These are phyloP conservation scores for Endoconidiophora polonica DNA, from an alignment of 2,329 filamentous ascomycete species.

Conservation along the genomic window DNA sequence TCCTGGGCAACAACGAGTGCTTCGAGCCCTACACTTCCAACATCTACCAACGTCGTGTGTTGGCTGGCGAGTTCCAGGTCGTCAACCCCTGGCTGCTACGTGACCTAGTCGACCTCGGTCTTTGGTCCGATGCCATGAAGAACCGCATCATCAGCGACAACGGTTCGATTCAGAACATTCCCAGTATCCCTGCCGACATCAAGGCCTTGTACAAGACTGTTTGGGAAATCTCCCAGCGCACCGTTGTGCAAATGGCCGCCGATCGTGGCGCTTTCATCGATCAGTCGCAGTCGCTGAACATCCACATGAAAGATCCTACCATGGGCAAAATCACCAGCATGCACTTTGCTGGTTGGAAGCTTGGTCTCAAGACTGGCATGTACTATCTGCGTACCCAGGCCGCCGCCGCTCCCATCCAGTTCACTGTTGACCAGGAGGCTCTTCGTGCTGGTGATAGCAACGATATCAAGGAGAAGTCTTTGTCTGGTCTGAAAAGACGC, in stretches of 20 bases:
- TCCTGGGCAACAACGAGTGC: constrained; percentile 97
- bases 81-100: constrained; percentile 98
- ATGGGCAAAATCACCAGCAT: constrained; percentile 99
- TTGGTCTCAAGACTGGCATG: constrained; percentile 98
- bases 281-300: constrained; percentile 97
- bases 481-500: constrained; percentile 51
- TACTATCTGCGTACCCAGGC: constrained; percentile 99
- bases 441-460: constrained; percentile 76
- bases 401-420: constrained; percentile 91
- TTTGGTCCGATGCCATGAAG: constrained; percentile 99
- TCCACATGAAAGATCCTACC: constrained; percentile 96
- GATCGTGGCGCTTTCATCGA: constrained; percentile 98
- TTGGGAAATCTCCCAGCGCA: constrained; percentile 96
- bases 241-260: constrained; percentile 92
- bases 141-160: constrained; percentile 98
- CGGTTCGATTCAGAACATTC: constrained; percentile 90
- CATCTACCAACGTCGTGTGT: constrained; percentile 95
- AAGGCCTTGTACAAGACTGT: constrained; percentile 99
- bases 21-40: constrained; percentile 99
- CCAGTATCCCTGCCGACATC: constrained; percentile 89
- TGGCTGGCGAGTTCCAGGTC: constrained; percentile 97
- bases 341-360: constrained; percentile 99
- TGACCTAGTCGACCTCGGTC: constrained; percentile 90
- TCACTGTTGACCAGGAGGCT: constrained; percentile 94
- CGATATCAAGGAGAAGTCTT: constrained; percentile 40